Evolutionary conservation across 2,329 filamentous ascomycete species (phyloP).

Genomic region (Harringtonia lauricola): DNA sequence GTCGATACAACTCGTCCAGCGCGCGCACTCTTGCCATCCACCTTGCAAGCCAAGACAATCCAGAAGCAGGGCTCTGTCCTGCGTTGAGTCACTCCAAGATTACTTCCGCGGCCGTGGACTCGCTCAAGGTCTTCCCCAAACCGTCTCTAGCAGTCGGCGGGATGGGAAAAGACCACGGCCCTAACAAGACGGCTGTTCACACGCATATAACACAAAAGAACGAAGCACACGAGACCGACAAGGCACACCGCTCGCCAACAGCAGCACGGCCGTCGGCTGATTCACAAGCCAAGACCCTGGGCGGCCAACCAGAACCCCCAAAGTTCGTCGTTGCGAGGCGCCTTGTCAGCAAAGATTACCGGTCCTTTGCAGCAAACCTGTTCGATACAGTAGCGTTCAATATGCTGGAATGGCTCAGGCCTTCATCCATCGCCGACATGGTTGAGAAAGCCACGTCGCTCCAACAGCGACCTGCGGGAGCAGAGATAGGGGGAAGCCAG

Average conservation of each 20-base stretch:
- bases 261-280: too few relatives aligned
- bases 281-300: too few relatives aligned
- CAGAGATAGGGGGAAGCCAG: neutral
- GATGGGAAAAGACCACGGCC: neutral
- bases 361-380: conserved; percentile 50
- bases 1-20: conserved; percentile 70
- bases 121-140: conserved; percentile 33
- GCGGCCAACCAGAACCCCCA: neutral
- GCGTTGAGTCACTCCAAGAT: conserved; percentile 30
- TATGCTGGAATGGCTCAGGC: conserved; percentile 61
- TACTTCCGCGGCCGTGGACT: conserved; percentile 33
- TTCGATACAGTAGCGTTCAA: conserved; percentile 57
- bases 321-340: conserved; percentile 32
- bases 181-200: too few relatives aligned
- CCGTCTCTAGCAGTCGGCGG: conserved; percentile 8
- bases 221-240: neutral
- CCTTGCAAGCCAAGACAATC: conserved; percentile 69
- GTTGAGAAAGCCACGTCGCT: conserved; percentile 24
- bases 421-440: conserved; percentile 40
- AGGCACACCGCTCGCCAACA: too few relatives aligned
- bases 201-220: neutral
- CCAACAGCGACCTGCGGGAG: conserved; percentile 14
- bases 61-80: conserved; percentile 58
- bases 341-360: conserved; percentile 40
- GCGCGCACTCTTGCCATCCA: conserved; percentile 72